A percentile compares a stretch with the other conserved stretches of the same genome.
These are phyloP conservation scores for Neonectria faginata DNA, from an alignment of 2,329 filamentous ascomycete species.

Conservation along the genomic window DNA sequence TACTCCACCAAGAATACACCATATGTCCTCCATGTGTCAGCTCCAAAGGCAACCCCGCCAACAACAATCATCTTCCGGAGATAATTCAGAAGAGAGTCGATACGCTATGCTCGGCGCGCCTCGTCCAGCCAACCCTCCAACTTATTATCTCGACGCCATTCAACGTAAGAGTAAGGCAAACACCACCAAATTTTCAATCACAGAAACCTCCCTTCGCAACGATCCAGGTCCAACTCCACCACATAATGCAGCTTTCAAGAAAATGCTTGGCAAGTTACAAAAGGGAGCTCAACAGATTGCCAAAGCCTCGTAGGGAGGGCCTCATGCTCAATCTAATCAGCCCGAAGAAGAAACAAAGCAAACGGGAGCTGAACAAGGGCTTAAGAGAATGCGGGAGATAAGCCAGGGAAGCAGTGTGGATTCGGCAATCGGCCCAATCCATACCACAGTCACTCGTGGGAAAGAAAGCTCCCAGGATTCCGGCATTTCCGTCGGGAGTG, in stretches of 20 bases:
- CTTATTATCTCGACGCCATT: neutral
- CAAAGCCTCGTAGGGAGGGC: constrained; percentile 11
- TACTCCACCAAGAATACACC: constrained; percentile 11
- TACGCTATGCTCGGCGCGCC: no score
- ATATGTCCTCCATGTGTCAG: neutral
- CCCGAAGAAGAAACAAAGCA: constrained; percentile 20
- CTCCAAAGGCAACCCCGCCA: neutral
- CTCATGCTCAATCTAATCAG: neutral
- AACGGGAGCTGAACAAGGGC: neutral
- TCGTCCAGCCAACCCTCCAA: neutral
- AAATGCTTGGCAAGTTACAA: constrained; percentile 46
- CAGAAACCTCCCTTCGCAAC: neutral
- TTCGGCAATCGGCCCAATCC: constrained; percentile 20
- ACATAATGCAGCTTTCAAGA: constrained; percentile 44
- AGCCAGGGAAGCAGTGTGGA: constrained; percentile 16
- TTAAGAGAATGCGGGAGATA: neutral
- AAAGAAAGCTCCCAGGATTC: constrained; percentile 38
- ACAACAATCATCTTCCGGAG: neutral
- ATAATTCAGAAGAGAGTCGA: neutral
- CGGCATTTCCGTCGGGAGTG: constrained; percentile 24
- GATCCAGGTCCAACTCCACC: constrained; percentile 17
- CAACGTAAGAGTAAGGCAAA: neutral
- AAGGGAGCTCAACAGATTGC: constrained; percentile 11
- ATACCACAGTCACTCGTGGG: neutral
- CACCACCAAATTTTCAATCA: neutral